Evolutionary conservation across 352 stramenopile genomes (phyloP).

Genomic region (Pythium monospermum): DNA sequence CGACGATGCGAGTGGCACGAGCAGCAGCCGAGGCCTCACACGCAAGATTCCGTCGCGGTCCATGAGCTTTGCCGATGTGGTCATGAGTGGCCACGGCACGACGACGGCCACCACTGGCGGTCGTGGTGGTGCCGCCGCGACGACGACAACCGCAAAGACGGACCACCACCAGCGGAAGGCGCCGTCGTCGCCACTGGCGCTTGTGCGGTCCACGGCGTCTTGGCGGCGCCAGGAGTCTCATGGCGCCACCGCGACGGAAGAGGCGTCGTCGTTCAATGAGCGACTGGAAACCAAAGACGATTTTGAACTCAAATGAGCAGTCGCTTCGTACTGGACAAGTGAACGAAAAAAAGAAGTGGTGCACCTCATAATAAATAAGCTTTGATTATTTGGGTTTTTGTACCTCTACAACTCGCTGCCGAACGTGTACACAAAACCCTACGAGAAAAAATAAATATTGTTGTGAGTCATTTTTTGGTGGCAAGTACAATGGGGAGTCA

Average conservation of each 20-base stretch:
- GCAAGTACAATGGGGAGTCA: not conserved
- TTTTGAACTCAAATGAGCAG: conserved; percentile 51
- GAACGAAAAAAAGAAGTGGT: too few species aligned
- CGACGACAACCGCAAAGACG: conserved; percentile 11
- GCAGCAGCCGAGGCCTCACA: conserved; percentile 5
- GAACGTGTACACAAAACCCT: conserved; percentile 80
- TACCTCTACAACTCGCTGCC: conserved; percentile 8
- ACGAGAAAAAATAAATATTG: not conserved
- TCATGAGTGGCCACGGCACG: conserved; percentile 44
- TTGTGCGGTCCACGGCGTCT: conserved; percentile 32
- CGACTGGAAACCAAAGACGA: conserved; percentile 67
- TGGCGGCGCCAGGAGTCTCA: conserved; percentile 54
- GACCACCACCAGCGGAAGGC: conserved; percentile 25
- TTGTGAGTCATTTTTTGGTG: not conserved
- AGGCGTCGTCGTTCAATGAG: conserved; percentile 56
- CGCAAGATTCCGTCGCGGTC: conserved; percentile 70
- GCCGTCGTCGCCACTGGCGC: conserved; percentile 37
- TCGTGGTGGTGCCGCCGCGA: conserved; percentile 34
- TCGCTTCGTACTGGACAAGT: too few species aligned
- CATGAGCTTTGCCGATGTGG: conserved; percentile 83
- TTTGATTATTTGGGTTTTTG: too few species aligned
- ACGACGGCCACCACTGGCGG: too few species aligned
- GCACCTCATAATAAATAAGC: too few species aligned
- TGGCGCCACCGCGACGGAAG: conserved; percentile 37
- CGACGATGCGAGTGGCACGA: not conserved